These are phyloP conservation scores for Yamadazyma spencermartinsiae DNA, from an alignment of 1,139 yeast genomes.

Conservation along the genomic window DNA sequence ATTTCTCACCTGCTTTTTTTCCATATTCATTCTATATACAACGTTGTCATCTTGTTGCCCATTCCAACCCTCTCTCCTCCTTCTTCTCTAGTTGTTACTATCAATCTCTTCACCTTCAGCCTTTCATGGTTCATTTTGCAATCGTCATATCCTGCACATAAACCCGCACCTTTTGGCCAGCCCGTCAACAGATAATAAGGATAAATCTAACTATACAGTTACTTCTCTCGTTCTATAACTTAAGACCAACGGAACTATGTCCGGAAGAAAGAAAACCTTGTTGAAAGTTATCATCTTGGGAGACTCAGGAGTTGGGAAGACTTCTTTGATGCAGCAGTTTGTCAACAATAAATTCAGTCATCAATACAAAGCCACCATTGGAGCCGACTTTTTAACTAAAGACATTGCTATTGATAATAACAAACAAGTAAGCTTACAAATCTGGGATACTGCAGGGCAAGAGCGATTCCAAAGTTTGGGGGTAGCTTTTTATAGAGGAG, in stretches of 20 bases:
- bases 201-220: neutral
- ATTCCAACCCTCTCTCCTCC: no score
- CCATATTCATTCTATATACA: no score
- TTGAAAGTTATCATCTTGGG: slow-evolving; percentile 93
- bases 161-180: neutral
- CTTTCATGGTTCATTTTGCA: neutral
- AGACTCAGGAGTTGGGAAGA: slow-evolving; percentile 97
- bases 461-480: slow-evolving; percentile 96
- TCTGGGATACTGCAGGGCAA: slow-evolving; percentile 99
- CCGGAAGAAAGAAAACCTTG: slow-evolving; percentile 83
- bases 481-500: slow-evolving; percentile 96
- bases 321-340: slow-evolving; percentile 94
- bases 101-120: no score
- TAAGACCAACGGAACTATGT: no score
- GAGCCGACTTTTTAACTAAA: slow-evolving; percentile 94
- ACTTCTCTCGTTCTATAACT: no score
- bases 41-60: no score
- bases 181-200: neutral
- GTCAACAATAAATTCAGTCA: slow-evolving; percentile 93
- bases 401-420: slow-evolving; percentile 80
- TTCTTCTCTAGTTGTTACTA: no score
- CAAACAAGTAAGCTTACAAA: slow-evolving; percentile 77
- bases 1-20: no score
- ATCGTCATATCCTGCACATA: neutral
- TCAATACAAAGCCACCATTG: slow-evolving; percentile 96